Base-by-base conservation (phyloP, 2,329 filamentous ascomycete genomes). In the Apiospora sp. region DNA sequence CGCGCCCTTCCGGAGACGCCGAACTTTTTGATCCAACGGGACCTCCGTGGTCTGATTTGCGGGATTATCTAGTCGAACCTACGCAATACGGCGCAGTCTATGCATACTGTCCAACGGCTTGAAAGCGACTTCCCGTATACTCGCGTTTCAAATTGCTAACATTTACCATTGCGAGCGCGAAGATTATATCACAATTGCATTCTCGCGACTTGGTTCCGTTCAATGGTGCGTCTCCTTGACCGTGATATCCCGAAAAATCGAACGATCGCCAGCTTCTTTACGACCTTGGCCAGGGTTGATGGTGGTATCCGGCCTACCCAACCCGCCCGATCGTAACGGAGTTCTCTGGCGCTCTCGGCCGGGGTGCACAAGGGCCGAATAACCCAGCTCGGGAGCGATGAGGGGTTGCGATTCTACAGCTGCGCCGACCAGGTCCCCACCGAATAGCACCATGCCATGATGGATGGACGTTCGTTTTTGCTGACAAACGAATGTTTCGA, bases 361-460 rank as follows among this genome's bases (percentile, higher is more conserved):
- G 58, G 58, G 58, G 58, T 41, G 16, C 58, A 64, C 58, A 64
- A 64, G 58, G 58, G 30, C 58, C 58, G 58, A 64, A 64, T 64
- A 64, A 64, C 58, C 30, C 30, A 64, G 34, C 58, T 37, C 34
- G 27, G 58, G 41, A 37, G 58, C 30, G 30, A 37, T 37, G 58
- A 41, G 58, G 58, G 58, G 58, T 64, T 22, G 58, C 58, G 30
- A 22, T 19, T n/a, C 19, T 64, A 30, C 58, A 22, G 41, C 58
- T 64, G 30, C 34, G 58, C 30, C 30, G 58, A 64, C 30, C 3
- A 64, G 58, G 34, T 61, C 30, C 19, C 58, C 58, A 64, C 58
- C 22, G 58, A 64, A 64, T 64, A 64, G 19, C 58, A 64, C 7
- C 58, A 64, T 64, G 58, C 34, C 22, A 64, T 41, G 58, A 64